phyloP scores from a whole-genome alignment of 345 rosid genomes.

The Citrus glauca region DNA sequence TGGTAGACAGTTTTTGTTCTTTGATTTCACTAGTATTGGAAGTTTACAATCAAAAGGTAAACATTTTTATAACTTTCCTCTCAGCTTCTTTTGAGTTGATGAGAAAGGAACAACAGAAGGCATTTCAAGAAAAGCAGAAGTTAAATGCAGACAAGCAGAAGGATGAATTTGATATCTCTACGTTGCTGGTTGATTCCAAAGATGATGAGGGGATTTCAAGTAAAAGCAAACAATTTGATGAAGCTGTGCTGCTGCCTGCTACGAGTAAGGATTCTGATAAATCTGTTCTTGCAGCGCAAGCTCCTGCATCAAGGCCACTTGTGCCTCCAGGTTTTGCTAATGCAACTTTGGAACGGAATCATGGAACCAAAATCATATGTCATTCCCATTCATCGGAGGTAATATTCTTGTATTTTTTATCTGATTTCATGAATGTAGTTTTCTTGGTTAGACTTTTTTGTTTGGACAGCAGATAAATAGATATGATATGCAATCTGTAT shows the following conservation, averaged over 20 bases:
- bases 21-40: neutral
- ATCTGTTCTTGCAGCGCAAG: conserved; percentile 38
- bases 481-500: neutral
- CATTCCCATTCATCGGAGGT: conserved; percentile 48
- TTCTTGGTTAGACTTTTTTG: neutral
- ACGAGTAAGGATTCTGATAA: conserved; percentile 35
- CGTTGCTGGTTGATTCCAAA: conserved; percentile 57
- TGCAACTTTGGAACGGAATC: conserved; percentile 41
- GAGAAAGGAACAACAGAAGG: conserved; percentile 93
- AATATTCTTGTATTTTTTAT: conserved; percentile 11
- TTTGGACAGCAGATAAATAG: neutral
- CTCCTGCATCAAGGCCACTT: conserved; percentile 76
- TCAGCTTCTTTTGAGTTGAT: conserved; percentile 90
- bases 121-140: conserved; percentile 77
- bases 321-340: conserved; percentile 93
- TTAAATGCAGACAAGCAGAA: conserved; percentile 51
- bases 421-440: neutral
- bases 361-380: conserved; percentile 43
- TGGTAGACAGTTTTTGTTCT: neutral
- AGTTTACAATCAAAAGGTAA: conserved; percentile 13
- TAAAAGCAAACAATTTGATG: conserved; percentile 37
- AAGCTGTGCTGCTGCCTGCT: conserved; percentile 24
- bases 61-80: conserved; percentile 18
- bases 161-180: conserved; percentile 61
- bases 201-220: conserved; percentile 47